Conservation (phyloP, 2,329 filamentous ascomycete genomes). For the Aschersonia sp. region DNA sequence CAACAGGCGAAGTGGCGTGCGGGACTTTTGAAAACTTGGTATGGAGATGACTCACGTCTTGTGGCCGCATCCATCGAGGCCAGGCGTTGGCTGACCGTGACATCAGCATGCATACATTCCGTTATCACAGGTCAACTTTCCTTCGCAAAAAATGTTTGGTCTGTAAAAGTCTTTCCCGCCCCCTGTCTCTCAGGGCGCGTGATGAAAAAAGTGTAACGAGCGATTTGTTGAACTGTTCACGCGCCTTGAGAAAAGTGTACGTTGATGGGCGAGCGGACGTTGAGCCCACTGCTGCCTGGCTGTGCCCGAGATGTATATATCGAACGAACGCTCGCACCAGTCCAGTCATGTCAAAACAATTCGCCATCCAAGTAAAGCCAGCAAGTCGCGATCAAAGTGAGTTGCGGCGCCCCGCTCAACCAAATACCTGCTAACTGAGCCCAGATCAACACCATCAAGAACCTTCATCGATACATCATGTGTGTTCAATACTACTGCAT, state of each 20-base stretch:
- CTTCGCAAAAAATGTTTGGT: not conserved
- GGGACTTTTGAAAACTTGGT: no score
- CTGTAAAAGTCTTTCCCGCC: not conserved
- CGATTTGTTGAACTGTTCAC: no score
- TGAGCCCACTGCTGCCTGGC: not conserved
- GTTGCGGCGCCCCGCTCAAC: not conserved
- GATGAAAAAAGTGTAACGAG: not conserved
- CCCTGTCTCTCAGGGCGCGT: not conserved
- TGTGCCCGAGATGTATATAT: not conserved
- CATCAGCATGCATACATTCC: not conserved
- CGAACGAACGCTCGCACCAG: not conserved
- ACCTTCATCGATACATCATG: not conserved
- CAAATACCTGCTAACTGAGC: not conserved
- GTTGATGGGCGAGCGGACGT: not conserved
- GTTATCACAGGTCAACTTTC: not conserved
- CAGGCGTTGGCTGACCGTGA: not conserved
- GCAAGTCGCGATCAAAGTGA: not conserved
- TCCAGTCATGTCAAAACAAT: not conserved
- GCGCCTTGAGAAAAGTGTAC: not conserved
- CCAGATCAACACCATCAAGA: not conserved
- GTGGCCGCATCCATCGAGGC: not conserved
- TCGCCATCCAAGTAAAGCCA: not conserved
- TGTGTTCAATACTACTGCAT: constrained; percentile 1
- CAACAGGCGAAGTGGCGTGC: no score
- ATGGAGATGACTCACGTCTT: no score